Evolutionary conservation across 2,329 filamentous ascomycete species (phyloP), one percentile per base, ranked within the genome.

Genomic region (Cytospora piceicola): DNA sequence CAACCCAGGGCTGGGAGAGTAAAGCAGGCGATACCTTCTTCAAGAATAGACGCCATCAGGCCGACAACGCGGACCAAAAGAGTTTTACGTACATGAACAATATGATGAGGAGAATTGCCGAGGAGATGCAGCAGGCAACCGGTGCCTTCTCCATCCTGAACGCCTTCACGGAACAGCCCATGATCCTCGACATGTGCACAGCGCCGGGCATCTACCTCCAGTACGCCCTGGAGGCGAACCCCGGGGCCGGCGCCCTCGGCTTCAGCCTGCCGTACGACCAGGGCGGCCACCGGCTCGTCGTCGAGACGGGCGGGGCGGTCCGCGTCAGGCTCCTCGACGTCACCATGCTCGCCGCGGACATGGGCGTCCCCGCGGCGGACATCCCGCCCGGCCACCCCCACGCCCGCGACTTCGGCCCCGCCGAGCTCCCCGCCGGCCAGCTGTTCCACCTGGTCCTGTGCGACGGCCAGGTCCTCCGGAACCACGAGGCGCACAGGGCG

Each of bases 271-370:
- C 82, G 0, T 12, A 61, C 0, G 51, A 69, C 0, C 53, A 72
- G 0, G 83, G 82, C 0, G 84, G 83, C 0, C 77, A 84, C 63
- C 57, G 73, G 17, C 65, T 81, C 0, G 66, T 76, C 1, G 34
- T 83, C 0, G 62, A 36, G 3, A 53, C 58, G 1, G 58, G 67
- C 2, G 36, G 54, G 3, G 34, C 64, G 7, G 58, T 77, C n/a
- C 52, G 66, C 1, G 58, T 73, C 20, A 59, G 66, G 0, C 74
- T 73, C 53, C 65, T 80, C 2, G 85, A 87, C 69, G 73, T 86
- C 61, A 86, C 81, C 0, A 82, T 85, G 78, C 75, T 86, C 0
- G 80, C 79, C 4, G 75, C 70, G 0, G 83, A 86, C 46, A 81
- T 84, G 75, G 80, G 79, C 3, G 20, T 68, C 32, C 4, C 58